Percentiles rank a stretch among this genome's conserved stretches.
Evolutionary conservation across 1,139 yeast species (phyloP).

Genomic region (Hansenula lynferdii): DNA sequence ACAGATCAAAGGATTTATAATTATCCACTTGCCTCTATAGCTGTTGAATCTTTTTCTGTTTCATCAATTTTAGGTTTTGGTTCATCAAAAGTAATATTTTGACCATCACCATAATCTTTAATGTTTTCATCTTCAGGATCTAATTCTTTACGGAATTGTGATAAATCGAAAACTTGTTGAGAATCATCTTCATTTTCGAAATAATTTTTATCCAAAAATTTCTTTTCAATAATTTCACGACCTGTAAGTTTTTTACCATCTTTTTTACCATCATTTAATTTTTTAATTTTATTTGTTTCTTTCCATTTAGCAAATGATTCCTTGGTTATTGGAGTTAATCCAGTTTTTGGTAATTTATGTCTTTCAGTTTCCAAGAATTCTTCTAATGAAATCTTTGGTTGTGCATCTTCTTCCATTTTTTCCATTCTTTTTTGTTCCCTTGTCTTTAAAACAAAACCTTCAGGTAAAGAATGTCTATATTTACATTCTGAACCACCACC

Average conservation of each 20-base stretch:
- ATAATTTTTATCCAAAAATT: conserved; percentile 56
- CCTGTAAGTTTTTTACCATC: conserved; percentile 59
- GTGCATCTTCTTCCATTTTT: conserved; percentile 76
- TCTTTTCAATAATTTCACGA: conserved; percentile 72
- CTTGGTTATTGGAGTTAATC: conserved; percentile 83
- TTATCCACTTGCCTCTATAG: background rate
- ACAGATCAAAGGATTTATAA: background rate
- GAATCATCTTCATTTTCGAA: conserved; percentile 41
- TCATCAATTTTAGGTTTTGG: background rate
- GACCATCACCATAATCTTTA: conserved; percentile 38
- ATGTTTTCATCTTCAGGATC: conserved; percentile 33
- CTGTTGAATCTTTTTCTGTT: background rate
- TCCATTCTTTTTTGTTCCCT: conserved; percentile 93
- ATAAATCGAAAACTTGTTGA: conserved; percentile 60
- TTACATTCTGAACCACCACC: conserved; percentile 91
- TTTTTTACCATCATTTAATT: conserved; percentile 53
- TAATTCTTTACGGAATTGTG: conserved; percentile 47
- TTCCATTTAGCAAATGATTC: conserved; percentile 89
- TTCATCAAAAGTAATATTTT: conserved; percentile 28
- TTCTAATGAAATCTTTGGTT: conserved; percentile 90
- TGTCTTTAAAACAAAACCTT: conserved; percentile 94
- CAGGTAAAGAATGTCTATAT: conserved; percentile 95
- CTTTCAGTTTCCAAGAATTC: conserved; percentile 95
- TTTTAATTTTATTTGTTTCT: conserved; percentile 56
- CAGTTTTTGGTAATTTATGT: conserved; percentile 69